Percentiles rank a stretch among this genome's conserved stretches.
These are phyloP conservation scores for Cercospora zeina DNA, from an alignment of 2,329 filamentous ascomycete genomes.

Conservation along the genomic window DNA sequence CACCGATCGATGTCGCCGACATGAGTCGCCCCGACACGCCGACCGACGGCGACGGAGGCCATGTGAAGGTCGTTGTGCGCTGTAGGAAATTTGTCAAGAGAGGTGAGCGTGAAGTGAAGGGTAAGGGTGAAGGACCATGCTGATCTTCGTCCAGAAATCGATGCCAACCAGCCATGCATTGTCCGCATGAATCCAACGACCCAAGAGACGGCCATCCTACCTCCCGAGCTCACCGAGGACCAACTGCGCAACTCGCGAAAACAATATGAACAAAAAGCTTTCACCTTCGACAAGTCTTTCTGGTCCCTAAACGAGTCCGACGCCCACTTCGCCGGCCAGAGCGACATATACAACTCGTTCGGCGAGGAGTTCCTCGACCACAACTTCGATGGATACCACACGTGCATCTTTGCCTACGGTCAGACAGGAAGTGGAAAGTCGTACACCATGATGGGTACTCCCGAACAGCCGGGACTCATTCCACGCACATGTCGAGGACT, in stretches of 20 bases:
- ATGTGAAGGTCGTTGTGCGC: constrained; percentile 55
- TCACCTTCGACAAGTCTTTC: constrained; percentile 97
- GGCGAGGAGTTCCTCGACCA: constrained; percentile 97
- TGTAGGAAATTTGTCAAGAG: constrained; percentile 51
- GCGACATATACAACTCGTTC: constrained; percentile 89
- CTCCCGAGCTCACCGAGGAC: constrained; percentile 52
- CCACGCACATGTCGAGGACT: constrained; percentile 94
- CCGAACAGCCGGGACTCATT: constrained; percentile 85
- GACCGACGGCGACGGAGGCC: constrained; percentile 47
- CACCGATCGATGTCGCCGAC: constrained; percentile 37
- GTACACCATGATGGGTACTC: constrained; percentile 94
- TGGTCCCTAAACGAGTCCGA: constrained; percentile 86
- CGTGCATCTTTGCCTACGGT: constrained; percentile 97
- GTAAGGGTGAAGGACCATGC: not conserved
- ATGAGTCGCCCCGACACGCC: constrained; percentile 39
- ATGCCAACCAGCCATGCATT: constrained; percentile 78
- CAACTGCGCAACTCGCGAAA: constrained; percentile 62
- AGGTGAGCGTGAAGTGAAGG: constrained; percentile 39
- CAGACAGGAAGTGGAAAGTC: constrained; percentile 97
- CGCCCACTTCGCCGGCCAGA: constrained; percentile 84
- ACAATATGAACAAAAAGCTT: constrained; percentile 80
- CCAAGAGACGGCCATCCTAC: constrained; percentile 77
- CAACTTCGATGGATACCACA: constrained; percentile 99
- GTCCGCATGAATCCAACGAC: constrained; percentile 87
- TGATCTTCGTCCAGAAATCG: constrained; percentile 62